Conservation (phyloP, 805 yeast genomes). For the Kuraishia hungarica region DNA sequence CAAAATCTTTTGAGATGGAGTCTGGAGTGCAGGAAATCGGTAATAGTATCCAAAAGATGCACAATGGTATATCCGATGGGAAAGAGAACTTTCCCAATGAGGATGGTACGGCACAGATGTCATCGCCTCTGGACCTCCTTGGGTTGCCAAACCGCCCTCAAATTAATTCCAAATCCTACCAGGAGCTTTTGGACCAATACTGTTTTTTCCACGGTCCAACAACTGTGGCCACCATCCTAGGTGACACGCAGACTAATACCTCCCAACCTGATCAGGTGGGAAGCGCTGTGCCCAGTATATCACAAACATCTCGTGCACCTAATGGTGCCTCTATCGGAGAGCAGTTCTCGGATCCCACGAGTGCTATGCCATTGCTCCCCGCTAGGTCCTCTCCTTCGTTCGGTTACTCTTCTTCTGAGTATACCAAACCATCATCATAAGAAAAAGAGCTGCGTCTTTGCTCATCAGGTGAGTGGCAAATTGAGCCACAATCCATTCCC, state of each 20-base stretch:
- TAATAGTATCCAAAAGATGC: neutral
- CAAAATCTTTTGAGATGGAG: neutral
- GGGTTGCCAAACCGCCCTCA: slow-evolving; percentile 18
- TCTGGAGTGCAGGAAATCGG: neutral
- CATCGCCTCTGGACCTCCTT: neutral
- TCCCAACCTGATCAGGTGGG: neutral
- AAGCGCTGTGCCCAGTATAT: neutral
- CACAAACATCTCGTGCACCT: neutral
- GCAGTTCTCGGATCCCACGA: neutral
- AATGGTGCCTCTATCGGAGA: neutral
- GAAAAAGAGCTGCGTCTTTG: too few species aligned
- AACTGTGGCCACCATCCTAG: slow-evolving; percentile 21
- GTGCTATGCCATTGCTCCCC: neutral
- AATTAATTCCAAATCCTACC: slow-evolving; percentile 43
- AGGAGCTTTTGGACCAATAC: slow-evolving; percentile 47
- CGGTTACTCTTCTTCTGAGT: neutral
- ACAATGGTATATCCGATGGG: neutral
- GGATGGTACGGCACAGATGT: neutral
- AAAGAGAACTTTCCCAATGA: neutral
- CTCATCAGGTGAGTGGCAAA: neutral
- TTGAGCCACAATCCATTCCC: neutral
- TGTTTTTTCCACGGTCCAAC: slow-evolving; percentile 45
- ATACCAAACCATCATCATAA: neutral
- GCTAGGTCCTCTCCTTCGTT: neutral
- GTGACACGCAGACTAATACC: slow-evolving; percentile 4